phyloP scores from a whole-genome alignment of 2,329 filamentous ascomycete genomes.

The Tricladium varicosporioides region DNA sequence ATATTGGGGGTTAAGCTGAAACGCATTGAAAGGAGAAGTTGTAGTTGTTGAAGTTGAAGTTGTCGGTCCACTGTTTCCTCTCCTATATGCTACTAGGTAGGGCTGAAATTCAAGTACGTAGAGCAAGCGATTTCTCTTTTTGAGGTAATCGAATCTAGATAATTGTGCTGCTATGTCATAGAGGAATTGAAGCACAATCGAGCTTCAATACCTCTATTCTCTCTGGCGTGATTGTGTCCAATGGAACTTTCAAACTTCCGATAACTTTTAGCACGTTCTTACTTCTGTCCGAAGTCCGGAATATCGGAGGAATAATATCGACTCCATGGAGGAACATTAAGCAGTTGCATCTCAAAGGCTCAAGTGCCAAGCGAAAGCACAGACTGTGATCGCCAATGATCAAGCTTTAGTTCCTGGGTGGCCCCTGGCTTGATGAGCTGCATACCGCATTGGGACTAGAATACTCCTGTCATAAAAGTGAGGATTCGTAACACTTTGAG shows the following conservation, averaged over 20 bases:
- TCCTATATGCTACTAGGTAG: not conserved
- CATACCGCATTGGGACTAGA: conserved; percentile 2
- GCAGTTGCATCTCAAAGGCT: too few relatives aligned
- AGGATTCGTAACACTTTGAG: not conserved
- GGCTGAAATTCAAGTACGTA: not conserved
- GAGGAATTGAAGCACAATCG: not conserved
- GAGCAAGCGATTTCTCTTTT: not conserved
- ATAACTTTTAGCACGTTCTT: too few relatives aligned
- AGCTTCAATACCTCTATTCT: not conserved
- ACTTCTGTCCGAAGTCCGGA: too few relatives aligned
- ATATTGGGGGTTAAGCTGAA: not conserved
- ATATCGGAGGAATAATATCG: too few relatives aligned
- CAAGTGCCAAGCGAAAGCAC: not conserved
- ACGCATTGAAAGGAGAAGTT: not conserved
- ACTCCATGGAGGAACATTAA: too few relatives aligned
- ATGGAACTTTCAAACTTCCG: too few relatives aligned
- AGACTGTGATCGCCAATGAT: not conserved
- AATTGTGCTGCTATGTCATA: too few relatives aligned
- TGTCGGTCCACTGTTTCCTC: not conserved
- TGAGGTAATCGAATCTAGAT: not conserved
- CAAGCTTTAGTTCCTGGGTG: not conserved
- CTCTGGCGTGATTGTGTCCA: too few relatives aligned
- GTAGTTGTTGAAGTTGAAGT: not conserved
- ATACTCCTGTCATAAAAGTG: not conserved
- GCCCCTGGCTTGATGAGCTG: not conserved